These are phyloP conservation scores for Martiniozyma abietophila DNA, from an alignment of 805 yeast species.

Conservation along the genomic window DNA sequence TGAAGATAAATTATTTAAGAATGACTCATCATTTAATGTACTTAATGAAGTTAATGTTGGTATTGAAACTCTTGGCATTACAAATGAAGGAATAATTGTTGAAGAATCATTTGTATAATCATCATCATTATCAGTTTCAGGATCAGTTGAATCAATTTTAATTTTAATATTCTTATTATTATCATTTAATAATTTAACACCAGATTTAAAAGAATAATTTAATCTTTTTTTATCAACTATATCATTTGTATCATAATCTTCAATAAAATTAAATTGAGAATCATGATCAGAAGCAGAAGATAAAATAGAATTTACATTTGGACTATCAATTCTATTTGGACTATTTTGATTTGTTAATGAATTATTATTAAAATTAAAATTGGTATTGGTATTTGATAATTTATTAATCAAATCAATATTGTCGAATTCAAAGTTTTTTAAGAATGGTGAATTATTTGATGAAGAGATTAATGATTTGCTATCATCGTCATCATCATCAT, in stretches of 20 bases:
- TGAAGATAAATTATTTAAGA: not conserved
- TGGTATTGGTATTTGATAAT: conserved; percentile 6
- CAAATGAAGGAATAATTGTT: conserved; percentile 26
- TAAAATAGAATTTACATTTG: conserved; percentile 24
- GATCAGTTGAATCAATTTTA: too few species aligned
- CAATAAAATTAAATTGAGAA: too few species aligned
- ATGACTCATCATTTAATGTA: conserved; percentile 1
- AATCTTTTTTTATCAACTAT: too few species aligned
- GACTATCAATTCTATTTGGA: conserved; percentile 11
- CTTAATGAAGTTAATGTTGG: too few species aligned
- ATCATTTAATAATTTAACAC: too few species aligned
- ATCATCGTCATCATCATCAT: conserved; percentile 10
- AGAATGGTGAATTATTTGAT: conserved; percentile 22
- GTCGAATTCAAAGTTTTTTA: conserved; percentile 3
- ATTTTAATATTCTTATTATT: too few species aligned
- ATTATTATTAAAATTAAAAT: conserved; percentile 2
- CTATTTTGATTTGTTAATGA: not conserved
- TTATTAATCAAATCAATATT: conserved; percentile 5
- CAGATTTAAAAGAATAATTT: too few species aligned
- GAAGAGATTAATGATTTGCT: conserved; percentile 25
- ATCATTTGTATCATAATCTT: too few species aligned
- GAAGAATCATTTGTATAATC: conserved; percentile 22
- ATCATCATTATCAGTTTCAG: conserved; percentile 12
- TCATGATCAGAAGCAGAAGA: conserved; percentile 27
- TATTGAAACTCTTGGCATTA: conserved; percentile 30